Percentiles rank a stretch among this genome's conserved stretches.
Conservation (phyloP, 495 filamentous ascomycete species). For the Tuber indicum region DNA sequence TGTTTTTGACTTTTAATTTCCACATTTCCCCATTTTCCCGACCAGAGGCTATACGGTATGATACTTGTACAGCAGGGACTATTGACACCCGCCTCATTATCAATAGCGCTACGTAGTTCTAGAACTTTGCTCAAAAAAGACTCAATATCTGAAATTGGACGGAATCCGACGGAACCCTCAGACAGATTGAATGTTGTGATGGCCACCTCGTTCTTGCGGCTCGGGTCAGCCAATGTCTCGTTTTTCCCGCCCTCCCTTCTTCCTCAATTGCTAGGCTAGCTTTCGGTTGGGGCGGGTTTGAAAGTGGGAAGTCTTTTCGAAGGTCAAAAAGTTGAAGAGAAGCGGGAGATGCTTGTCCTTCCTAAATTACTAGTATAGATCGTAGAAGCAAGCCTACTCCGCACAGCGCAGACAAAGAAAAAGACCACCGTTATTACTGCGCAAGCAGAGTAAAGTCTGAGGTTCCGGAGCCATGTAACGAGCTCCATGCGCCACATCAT, state of each 20-base stretch:
- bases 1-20: no score
- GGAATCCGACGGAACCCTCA: constrained; percentile 73
- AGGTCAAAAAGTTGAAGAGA: constrained; percentile 72
- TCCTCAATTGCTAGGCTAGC: constrained; percentile 58
- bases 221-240: constrained; percentile 60
- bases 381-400: constrained; percentile 37
- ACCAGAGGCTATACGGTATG: no score
- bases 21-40: no score
- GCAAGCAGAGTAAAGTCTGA: not conserved
- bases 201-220: constrained; percentile 80
- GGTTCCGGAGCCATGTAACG: not conserved
- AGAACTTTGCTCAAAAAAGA: constrained; percentile 52
- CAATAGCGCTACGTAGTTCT: constrained; percentile 47
- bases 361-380: constrained; percentile 54
- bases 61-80: constrained; percentile 42
- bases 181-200: constrained; percentile 63
- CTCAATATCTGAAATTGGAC: constrained; percentile 57
- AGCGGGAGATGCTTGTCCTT: constrained; percentile 56
- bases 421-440: not conserved
- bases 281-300: constrained; percentile 70
- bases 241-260: constrained; percentile 47
- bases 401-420: no score
- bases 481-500: not conserved
- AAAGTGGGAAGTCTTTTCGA: constrained; percentile 71
- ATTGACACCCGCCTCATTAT: constrained; percentile 48